Evolutionary conservation across 805 yeast genomes (phyloP), one percentile per base, ranked within the genome.

Genomic region (Saccharomycopsis schoenii): DNA sequence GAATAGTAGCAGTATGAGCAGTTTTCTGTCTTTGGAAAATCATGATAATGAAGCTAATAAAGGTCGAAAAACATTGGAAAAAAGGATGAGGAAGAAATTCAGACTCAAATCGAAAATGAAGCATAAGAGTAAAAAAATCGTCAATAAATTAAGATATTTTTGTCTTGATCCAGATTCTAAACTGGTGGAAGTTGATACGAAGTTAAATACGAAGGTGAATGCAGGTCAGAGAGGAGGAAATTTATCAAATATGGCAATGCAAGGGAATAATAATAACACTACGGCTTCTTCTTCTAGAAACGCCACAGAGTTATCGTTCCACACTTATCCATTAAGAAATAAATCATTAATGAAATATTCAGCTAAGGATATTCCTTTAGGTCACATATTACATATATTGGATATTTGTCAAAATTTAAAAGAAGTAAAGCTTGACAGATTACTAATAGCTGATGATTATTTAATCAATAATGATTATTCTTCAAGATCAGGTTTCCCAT

Each of bases 291-390:
- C 34, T 6, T n/a, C 25, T 14, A 19, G 19, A 10, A 47, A 34
- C 12, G 47, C 14, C 19, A 19, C 15, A 5, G 29, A 11, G 3
- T 56, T 21, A 34, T 41, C 50, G 41, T 55, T 59, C 29, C 10
- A 72, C 0, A 68, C 72, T 1, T 91, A 88, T 68, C 94, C 94
- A 1, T 70, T 73, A 55, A 82, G 83, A 50, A 85, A 81, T 68
- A 80, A 82, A 61, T 83, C 85, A 64, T 70, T 89, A 42, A 67
- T 77, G 59, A 85, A 82, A 69, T 87, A 86, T 71, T 77, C 89
- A 2, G 78, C 85, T n/a, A 83, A 80, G 66, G 97, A 90, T 69
- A 69, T 90, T 6, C 97, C 97, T 0, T 73, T 86, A 36, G 97
- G 97, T 0, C 82, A 83, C 64, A 67, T 91, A 10, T 68, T 90